Evolutionary conservation across 306 rosid species (phyloP).

Genomic region (Inga leiocalycina): DNA sequence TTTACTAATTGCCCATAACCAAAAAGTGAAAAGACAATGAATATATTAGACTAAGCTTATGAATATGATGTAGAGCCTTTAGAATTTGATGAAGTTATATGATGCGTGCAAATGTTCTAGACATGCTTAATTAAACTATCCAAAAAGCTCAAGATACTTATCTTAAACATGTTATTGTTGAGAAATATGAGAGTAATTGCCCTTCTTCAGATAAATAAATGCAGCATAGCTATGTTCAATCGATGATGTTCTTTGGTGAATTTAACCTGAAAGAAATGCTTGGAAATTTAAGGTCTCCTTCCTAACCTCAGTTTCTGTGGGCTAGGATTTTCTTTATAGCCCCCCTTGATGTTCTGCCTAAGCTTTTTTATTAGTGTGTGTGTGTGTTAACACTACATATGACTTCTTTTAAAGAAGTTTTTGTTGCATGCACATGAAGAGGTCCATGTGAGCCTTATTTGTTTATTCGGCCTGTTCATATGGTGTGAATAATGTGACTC

Average conservation of each 20-base stretch:
- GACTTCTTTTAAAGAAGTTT: neutral
- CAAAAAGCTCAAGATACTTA: neutral
- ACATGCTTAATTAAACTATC: neutral
- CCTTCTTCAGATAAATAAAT: neutral
- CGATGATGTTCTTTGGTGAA: neutral
- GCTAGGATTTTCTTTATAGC: too few species aligned
- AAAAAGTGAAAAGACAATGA: too few species aligned
- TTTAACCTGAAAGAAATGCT: neutral
- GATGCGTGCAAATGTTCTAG: neutral
- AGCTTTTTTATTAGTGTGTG: too few species aligned
- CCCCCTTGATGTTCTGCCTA: neutral
- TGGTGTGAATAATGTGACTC: neutral
- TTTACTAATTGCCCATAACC: too few species aligned
- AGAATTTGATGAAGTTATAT: too few species aligned
- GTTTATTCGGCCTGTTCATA: neutral
- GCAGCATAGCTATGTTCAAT: neutral
- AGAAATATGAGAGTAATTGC: neutral
- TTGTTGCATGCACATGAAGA: neutral
- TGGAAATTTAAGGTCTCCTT: too few species aligned
- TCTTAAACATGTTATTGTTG: neutral
- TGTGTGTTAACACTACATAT: neutral
- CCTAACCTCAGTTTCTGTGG: too few species aligned
- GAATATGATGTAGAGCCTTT: too few species aligned
- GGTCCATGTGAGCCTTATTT: neutral
- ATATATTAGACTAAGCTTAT: too few species aligned